phyloP scores from a whole-genome alignment of 495 filamentous ascomycete genomes.

The Xylona heveae region DNA sequence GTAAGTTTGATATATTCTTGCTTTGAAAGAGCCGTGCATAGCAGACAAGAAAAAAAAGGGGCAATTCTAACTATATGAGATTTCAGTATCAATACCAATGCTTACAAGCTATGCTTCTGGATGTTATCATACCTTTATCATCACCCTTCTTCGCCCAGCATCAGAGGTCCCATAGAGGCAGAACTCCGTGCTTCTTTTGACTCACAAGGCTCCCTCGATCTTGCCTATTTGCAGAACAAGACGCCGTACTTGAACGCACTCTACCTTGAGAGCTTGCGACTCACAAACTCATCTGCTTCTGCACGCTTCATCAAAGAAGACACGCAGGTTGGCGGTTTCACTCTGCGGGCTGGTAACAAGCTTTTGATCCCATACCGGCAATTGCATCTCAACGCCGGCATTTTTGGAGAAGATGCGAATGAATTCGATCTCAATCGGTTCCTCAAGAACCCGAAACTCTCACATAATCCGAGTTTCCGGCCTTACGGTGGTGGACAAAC shows the following conservation, averaged over 20 bases:
- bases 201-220: no score
- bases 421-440: slow-evolving; percentile 11
- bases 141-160: no score
- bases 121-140: slow-evolving; percentile 6
- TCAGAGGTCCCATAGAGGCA: no score
- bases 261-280: slow-evolving; percentile 9
- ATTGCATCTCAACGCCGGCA: slow-evolving; percentile 9
- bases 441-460: slow-evolving; percentile 7
- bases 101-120: slow-evolving; percentile 15
- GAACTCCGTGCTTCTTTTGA: no score
- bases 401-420: slow-evolving; percentile 8
- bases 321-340: slow-evolving; percentile 8
- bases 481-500: slow-evolving; percentile 21
- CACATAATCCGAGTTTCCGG: slow-evolving; percentile 5
- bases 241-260: slow-evolving; percentile 6
- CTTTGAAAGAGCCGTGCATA: no score
- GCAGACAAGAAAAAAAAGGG: no score
- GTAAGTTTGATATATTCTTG: no score
- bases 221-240: neutral
- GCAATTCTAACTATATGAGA: neutral
- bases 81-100: slow-evolving; percentile 12
- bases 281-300: slow-evolving; percentile 6
- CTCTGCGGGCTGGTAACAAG: slow-evolving; percentile 6
- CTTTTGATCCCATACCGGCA: slow-evolving; percentile 13
- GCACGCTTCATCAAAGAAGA: slow-evolving; percentile 5